Evolutionary conservation across 306 rosid species (phyloP).

Genomic region (Medicago arabica): DNA sequence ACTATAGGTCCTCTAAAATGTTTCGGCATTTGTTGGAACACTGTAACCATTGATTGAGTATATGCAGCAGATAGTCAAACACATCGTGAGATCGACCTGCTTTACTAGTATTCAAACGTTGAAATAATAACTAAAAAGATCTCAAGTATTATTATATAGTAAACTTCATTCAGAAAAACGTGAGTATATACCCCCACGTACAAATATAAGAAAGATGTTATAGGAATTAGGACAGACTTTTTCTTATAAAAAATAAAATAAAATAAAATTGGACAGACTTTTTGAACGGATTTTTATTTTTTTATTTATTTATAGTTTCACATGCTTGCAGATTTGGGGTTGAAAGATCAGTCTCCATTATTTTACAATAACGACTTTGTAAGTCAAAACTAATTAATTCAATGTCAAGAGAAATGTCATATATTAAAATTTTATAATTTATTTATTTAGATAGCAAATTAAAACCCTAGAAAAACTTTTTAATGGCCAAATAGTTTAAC

Average conservation of each 20-base stretch:
- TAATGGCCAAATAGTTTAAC: not conserved
- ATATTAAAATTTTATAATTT: not conserved
- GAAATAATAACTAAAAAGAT: conserved; percentile 14
- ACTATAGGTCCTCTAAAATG: conserved; percentile 42
- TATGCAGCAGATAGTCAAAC: conserved; percentile 19
- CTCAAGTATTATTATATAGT: not conserved
- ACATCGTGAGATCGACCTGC: conserved; percentile 13
- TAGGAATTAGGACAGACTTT: not conserved
- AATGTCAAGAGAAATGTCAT: not conserved
- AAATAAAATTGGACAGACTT: not conserved
- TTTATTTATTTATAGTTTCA: not conserved
- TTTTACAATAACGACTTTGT: conserved; percentile 8
- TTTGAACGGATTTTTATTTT: not conserved
- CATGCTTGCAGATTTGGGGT: not conserved
- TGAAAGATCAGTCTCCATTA: not conserved
- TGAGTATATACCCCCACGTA: not conserved
- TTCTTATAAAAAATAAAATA: too few species aligned
- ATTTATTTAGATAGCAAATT: not conserved
- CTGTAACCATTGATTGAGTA: conserved; percentile 5
- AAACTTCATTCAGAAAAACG: not conserved
- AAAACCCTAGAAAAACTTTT: not conserved
- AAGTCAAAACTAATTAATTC: not conserved
- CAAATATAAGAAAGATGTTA: not conserved
- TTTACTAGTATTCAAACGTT: not conserved
- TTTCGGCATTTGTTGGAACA: not conserved